Evolutionary conservation across 2,329 filamentous ascomycete species (phyloP).

Genomic region (Colletotrichum sp.): DNA sequence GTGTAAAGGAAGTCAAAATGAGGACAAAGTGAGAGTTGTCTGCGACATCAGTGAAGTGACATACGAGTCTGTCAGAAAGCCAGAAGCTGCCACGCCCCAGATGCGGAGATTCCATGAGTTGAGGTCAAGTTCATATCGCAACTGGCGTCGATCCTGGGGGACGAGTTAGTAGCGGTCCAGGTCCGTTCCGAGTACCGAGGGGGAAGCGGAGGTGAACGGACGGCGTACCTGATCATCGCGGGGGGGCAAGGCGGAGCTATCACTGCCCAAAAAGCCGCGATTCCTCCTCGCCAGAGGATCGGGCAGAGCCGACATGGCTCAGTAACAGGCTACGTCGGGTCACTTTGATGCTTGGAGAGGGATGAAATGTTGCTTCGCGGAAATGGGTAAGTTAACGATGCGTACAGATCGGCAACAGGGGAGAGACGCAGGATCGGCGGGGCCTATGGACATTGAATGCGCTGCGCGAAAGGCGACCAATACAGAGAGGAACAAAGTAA

Average conservation of each 20-base stretch:
- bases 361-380: neutral
- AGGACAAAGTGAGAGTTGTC: neutral
- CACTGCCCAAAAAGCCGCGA: slow-evolving; percentile 54
- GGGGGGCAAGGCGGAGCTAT: slow-evolving; percentile 55
- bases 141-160: slow-evolving; percentile 52
- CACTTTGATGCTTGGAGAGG: neutral
- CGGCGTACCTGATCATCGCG: slow-evolving; percentile 52
- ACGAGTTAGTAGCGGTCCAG: neutral
- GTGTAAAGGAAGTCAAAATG: neutral
- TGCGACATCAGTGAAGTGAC: slow-evolving; percentile 24
- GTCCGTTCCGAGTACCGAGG: neutral
- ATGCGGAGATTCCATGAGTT: slow-evolving; percentile 61
- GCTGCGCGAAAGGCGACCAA: neutral
- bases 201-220: neutral
- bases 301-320: slow-evolving; percentile 36
- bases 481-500: neutral
- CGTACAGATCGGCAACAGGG: neutral
- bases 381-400: neutral
- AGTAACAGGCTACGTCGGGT: slow-evolving; percentile 3
- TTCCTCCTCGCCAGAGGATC: slow-evolving; percentile 38
- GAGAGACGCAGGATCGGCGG: neutral
- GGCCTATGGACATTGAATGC: neutral
- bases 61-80: slow-evolving; percentile 59
- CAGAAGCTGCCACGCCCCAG: slow-evolving; percentile 60
- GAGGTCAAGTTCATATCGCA: slow-evolving; percentile 58